phyloP scores from a whole-genome alignment of 2,329 filamentous ascomycete genomes.

The Cladosporium sp. region DNA sequence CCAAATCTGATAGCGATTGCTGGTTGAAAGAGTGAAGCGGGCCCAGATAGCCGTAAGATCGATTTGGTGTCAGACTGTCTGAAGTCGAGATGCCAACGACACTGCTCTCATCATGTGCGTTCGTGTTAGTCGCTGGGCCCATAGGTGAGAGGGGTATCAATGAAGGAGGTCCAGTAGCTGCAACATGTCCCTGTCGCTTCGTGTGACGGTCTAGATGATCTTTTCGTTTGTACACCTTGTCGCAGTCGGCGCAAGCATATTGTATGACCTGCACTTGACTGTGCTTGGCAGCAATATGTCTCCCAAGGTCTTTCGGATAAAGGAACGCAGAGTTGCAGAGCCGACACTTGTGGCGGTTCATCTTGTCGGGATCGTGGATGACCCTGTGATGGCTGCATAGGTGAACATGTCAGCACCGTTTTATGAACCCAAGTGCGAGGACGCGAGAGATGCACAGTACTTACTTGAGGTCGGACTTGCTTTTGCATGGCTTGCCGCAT shows the following conservation, averaged over 20 bases:
- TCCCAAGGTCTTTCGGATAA: background rate
- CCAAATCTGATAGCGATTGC: background rate
- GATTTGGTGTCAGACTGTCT: background rate
- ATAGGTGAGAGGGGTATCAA: background rate
- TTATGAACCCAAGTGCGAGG: too few species aligned
- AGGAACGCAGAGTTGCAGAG: background rate
- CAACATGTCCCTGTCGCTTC: background rate
- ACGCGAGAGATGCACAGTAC: too few species aligned
- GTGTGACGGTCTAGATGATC: background rate
- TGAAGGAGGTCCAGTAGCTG: background rate
- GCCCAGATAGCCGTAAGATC: background rate
- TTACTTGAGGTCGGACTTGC: background rate
- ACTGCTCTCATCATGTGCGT: background rate
- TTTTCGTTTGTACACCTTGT: background rate
- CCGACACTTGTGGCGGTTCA: background rate
- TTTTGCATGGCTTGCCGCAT: background rate
- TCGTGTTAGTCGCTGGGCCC: background rate
- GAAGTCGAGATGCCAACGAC: background rate
- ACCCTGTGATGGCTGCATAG: background rate
- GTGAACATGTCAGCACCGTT: background rate
- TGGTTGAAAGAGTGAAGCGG: background rate
- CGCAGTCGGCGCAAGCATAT: background rate
- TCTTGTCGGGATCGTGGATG: background rate
- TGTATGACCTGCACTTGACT: background rate
- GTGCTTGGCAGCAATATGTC: background rate